These are phyloP conservation scores for Alternaria arbusti DNA, from an alignment of 2,329 filamentous ascomycete species.

Conservation along the genomic window DNA sequence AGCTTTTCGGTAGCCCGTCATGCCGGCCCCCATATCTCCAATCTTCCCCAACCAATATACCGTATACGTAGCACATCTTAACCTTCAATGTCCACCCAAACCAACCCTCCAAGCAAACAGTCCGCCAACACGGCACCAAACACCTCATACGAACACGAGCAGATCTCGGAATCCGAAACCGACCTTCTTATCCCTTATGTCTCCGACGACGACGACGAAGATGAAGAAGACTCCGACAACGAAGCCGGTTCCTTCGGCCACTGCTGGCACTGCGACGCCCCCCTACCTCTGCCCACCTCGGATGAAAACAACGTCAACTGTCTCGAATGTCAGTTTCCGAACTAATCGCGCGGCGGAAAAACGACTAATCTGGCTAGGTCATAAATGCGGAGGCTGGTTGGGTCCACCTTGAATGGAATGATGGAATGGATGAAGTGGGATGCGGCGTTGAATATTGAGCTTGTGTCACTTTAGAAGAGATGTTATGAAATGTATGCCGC, in stretches of 20 bases:
- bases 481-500: not conserved
- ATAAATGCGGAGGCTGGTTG: not conserved
- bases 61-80: not conserved
- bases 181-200: not conserved
- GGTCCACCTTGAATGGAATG: not conserved
- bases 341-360: not conserved
- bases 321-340: conserved; percentile 6
- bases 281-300: not conserved
- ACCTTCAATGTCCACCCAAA: not conserved
- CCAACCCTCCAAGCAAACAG: not conserved
- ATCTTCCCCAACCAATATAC: not conserved
- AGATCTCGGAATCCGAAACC: not conserved
- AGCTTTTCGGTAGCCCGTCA: not conserved
- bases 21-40: not conserved
- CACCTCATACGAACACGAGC: not conserved
- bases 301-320: not conserved
- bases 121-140: not conserved
- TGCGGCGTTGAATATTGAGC: not conserved
- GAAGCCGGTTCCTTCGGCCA: not conserved
- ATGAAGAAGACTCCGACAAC: not conserved
- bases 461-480: not conserved
- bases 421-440: not conserved
- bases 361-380: not conserved
- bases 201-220: not conserved
- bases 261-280: conserved; percentile 12